Base-by-base conservation (phyloP, 192 early-diverging fungal species). In the Coemansia sp. region DNA sequence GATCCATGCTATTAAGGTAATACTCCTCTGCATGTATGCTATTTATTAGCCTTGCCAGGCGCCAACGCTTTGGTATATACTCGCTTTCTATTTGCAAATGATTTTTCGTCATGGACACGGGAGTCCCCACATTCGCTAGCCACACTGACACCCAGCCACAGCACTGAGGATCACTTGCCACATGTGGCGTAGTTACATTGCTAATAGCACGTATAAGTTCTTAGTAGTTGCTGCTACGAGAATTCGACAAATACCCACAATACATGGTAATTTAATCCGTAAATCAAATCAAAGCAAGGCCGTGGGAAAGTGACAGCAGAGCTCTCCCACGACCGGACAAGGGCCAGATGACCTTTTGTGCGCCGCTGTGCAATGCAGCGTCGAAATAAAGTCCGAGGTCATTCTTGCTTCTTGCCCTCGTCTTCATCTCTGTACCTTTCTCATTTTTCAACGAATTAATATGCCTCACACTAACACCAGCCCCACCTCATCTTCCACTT, bases 81-180 rank as follows among this genome's bases (percentile, higher is more conserved):
- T 19, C 8, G 14, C 8, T 21, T 7, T n/a, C 46, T 6, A 48
- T 21, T n/a, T 9, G 46, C 1, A n/a, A 48, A 48, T 10, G 8
- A 48, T 19, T 19, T 24, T 24, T 48, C 46, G 46, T 21, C 19
- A 19, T 48, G 46, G 46, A 48, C 46, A 48, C 46, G 7, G 19
- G 46, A 19, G n/a, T 24, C 19, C 9, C n/a, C n/a, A 48, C 46
- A 48, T 3, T 48, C n/a, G 46, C 46, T 9, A 48, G 46, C 46
- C 46, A 48, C 44, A 48, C 46, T 48, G 2, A 48, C 19, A 6
- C n/a, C 19, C 19, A 48, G 46, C 46, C 46, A 48, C 46, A 21
- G 19, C 46, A 48, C 46, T 48, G 46, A 48, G 46, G 19, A 19
- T 48, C 46, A 48, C 46, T 48, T 48, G 54, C 54, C 54, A 57